phyloP scores from a whole-genome alignment of 1,284 basidiomycete species.

The Meira miltonrushii region DNA sequence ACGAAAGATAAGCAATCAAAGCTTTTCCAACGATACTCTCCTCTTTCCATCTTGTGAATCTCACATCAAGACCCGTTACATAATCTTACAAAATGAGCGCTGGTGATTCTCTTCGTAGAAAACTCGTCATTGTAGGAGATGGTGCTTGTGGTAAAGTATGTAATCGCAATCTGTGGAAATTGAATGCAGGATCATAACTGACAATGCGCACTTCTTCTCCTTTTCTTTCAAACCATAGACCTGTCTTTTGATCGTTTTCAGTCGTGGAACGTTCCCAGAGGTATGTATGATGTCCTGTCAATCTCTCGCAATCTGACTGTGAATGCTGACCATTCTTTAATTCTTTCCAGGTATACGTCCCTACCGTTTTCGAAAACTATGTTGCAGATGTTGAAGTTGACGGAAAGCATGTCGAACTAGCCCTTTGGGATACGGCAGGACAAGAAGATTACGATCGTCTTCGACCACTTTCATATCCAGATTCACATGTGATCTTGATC shows the following conservation, averaged over 20 bases:
- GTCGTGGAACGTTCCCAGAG: conserved; percentile 79
- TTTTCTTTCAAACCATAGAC: conserved; percentile 55
- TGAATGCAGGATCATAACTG: not conserved
- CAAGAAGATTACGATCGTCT: conserved; percentile 67
- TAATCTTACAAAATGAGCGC: not conserved
- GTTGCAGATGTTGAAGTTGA: conserved; percentile 85
- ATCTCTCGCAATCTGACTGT: not conserved
- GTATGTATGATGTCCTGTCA: conserved; percentile 53
- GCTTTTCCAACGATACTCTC: too few relatives aligned
- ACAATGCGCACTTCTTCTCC: conserved; percentile 1
- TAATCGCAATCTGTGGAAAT: not conserved
- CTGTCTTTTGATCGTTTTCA: conserved; percentile 76
- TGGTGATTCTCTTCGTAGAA: conserved; percentile 20
- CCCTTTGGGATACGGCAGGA: conserved; percentile 91
- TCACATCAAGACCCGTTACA: not conserved
- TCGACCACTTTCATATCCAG: conserved; percentile 70
- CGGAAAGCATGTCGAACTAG: conserved; percentile 83
- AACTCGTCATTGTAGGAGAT: conserved; percentile 51
- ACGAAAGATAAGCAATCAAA: too few relatives aligned
- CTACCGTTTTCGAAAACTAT: conserved; percentile 86
- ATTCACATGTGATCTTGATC: conserved; percentile 87
- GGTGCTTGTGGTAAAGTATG: conserved; percentile 65
- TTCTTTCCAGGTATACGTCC: conserved; percentile 70
- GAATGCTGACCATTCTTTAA: not conserved
- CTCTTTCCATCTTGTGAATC: too few relatives aligned